Conservation (phyloP, 208 protist species). For the Trypanosoma melophagium region DNA sequence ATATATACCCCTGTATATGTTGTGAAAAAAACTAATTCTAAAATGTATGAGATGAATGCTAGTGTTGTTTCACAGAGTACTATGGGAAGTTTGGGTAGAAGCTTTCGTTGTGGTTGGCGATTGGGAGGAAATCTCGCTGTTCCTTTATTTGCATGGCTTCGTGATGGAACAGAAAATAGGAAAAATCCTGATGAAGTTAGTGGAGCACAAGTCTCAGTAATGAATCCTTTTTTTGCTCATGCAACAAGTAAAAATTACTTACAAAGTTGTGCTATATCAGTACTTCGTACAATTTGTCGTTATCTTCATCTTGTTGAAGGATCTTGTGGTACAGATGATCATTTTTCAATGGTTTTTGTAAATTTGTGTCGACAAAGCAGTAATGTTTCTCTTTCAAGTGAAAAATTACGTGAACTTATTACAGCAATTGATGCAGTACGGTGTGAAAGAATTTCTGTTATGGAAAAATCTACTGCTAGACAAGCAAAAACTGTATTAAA, state of each 20-base stretch:
- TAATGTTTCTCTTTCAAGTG: constrained; percentile 60
- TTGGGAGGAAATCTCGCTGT: constrained; percentile 38
- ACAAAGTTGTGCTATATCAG: constrained; percentile 49
- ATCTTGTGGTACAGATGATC: constrained; percentile 11
- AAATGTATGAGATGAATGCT: constrained; percentile 36
- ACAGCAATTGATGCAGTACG: constrained; percentile 29
- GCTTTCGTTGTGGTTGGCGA: constrained; percentile 65
- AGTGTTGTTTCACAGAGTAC: constrained; percentile 33
- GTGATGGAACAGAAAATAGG: constrained; percentile 56
- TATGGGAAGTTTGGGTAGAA: constrained; percentile 47
- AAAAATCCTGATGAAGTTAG: constrained; percentile 50
- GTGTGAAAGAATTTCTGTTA: constrained; percentile 28
- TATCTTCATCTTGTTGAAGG: constrained; percentile 15
- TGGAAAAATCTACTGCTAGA: constrained; percentile 47
- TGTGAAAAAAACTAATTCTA: constrained; percentile 30
- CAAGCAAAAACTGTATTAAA: constrained; percentile 62
- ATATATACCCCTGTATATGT: constrained; percentile 28
- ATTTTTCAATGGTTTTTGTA: constrained; percentile 22
- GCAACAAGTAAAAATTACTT: constrained; percentile 41
- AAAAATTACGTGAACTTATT: constrained; percentile 55
- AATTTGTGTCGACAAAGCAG: constrained; percentile 39
- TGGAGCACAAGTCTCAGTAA: constrained; percentile 39
- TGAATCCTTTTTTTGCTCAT: constrained; percentile 65
- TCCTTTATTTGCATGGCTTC: constrained; percentile 65
- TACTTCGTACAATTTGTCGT: constrained; percentile 38